Percentiles rank a stretch among this genome's conserved stretches.
Evolutionary conservation across 768 basidiomycete species (phyloP).

Genomic region (Coprinopsis cinerea): DNA sequence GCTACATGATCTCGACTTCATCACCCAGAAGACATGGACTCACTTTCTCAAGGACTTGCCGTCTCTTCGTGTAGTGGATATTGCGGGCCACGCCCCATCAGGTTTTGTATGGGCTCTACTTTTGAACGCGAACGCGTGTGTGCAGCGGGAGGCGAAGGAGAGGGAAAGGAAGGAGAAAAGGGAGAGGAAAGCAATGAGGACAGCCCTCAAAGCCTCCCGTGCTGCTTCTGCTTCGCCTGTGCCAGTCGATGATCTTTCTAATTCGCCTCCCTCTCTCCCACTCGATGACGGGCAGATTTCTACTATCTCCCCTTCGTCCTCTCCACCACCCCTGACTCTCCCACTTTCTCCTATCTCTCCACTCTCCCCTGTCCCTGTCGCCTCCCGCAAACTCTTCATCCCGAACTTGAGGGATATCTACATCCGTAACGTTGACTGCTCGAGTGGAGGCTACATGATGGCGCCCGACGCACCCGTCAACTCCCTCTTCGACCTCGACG

Average conservation of each 20-base stretch:
- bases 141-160: slow-evolving; percentile 22
- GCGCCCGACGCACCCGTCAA: slow-evolving; percentile 24
- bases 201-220: background rate
- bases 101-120: slow-evolving; percentile 36
- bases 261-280: too few species aligned
- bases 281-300: background rate
- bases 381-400: slow-evolving; percentile 19
- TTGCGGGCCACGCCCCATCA: slow-evolving; percentile 31
- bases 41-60: slow-evolving; percentile 24
- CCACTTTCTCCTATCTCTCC: slow-evolving; percentile 1
- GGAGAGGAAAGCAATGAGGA: slow-evolving; percentile 10
- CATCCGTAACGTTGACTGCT: slow-evolving; percentile 32
- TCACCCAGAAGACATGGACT: slow-evolving; percentile 36
- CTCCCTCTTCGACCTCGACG: slow-evolving; percentile 32
- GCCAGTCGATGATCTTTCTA: too few species aligned
- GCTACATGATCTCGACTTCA: slow-evolving; percentile 30
- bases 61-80: slow-evolving; percentile 29
- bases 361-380: slow-evolving; percentile 1
- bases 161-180: slow-evolving; percentile 11
- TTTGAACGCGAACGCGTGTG: slow-evolving; percentile 27
- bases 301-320: background rate
- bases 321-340: background rate
- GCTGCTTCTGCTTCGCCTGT: too few species aligned
- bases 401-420: slow-evolving; percentile 32
- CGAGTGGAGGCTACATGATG: slow-evolving; percentile 36